Percentiles rank a stretch among this genome's conserved stretches.
These are phyloP conservation scores for Pyrenophora graminea DNA, from an alignment of 2,329 filamentous ascomycete species.

Conservation along the genomic window DNA sequence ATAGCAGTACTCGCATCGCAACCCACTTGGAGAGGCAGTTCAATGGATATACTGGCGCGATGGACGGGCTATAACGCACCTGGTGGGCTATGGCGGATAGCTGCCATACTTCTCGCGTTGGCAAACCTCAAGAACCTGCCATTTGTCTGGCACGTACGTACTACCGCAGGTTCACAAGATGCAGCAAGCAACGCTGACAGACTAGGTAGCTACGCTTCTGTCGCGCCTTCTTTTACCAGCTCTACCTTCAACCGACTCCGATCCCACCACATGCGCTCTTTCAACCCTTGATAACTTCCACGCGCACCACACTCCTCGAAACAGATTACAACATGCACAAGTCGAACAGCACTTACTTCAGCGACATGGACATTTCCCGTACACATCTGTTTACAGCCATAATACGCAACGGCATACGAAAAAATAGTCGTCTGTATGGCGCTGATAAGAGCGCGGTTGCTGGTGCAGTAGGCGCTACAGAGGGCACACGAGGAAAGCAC, in stretches of 20 bases:
- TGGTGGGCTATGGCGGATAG: conserved; percentile 42
- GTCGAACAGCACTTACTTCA: conserved; percentile 83
- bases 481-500: conserved; percentile 31
- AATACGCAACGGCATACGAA: conserved; percentile 51
- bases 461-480: conserved; percentile 21
- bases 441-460: conserved; percentile 25
- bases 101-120: conserved; percentile 40
- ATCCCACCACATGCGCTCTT: conserved; percentile 68
- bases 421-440: conserved; percentile 29
- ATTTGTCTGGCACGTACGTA: conserved; percentile 73
- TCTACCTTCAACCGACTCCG: conserved; percentile 50
- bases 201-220: conserved; percentile 50
- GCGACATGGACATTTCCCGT: conserved; percentile 81
- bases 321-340: conserved; percentile 88
- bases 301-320: conserved; percentile 72
- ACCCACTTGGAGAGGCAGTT: conserved; percentile 21
- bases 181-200: conserved; percentile 13
- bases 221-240: conserved; percentile 52
- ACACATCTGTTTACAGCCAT: conserved; percentile 72
- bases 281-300: conserved; percentile 68
- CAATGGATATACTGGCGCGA: conserved; percentile 19
- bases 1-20: conserved; percentile 31
- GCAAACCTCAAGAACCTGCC: conserved; percentile 76
- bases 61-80: conserved; percentile 39
- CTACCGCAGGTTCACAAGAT: neutral